Conservation (phyloP, 2,329 filamentous ascomycete species). For the Sarocladium brachiariae region DNA sequence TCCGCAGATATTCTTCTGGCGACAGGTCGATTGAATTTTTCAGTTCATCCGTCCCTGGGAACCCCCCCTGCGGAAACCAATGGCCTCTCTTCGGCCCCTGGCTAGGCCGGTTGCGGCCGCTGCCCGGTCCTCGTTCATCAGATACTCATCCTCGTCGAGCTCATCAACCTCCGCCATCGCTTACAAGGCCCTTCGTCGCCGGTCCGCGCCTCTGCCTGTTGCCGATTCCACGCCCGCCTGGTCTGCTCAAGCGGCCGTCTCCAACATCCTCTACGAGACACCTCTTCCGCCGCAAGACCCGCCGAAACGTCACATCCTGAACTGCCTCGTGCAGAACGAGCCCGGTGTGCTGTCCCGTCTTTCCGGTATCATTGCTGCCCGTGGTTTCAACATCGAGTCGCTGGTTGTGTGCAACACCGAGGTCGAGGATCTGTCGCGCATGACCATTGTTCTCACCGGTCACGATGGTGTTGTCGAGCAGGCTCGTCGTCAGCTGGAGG, state of each 20-base stretch:
- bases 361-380: slow-evolving; percentile 89
- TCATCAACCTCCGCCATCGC: slow-evolving; percentile 88
- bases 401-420: slow-evolving; percentile 97
- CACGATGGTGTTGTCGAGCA: slow-evolving; percentile 98
- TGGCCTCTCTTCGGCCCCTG: slow-evolving; percentile 40
- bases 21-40: no score
- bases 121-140: slow-evolving; percentile 19
- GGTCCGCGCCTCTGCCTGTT: slow-evolving; percentile 77
- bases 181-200: slow-evolving; percentile 93
- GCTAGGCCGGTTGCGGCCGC: slow-evolving; percentile 6
- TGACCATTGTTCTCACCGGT: slow-evolving; percentile 96
- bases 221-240: slow-evolving; percentile 68
- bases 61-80: slow-evolving; percentile 21
- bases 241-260: slow-evolving; percentile 91
- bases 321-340: slow-evolving; percentile 98
- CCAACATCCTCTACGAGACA: slow-evolving; percentile 98
- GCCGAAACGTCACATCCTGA: slow-evolving; percentile 91
- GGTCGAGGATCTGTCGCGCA: slow-evolving; percentile 91
- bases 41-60: neutral
- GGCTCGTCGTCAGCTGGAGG: slow-evolving; percentile 88
- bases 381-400: slow-evolving; percentile 98
- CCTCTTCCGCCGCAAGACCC: slow-evolving; percentile 76
- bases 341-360: slow-evolving; percentile 94
- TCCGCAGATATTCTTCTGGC: no score
- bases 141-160: slow-evolving; percentile 39